Conservation (phyloP, 257 asterid species). For the Craterostigma plantagineum region DNA sequence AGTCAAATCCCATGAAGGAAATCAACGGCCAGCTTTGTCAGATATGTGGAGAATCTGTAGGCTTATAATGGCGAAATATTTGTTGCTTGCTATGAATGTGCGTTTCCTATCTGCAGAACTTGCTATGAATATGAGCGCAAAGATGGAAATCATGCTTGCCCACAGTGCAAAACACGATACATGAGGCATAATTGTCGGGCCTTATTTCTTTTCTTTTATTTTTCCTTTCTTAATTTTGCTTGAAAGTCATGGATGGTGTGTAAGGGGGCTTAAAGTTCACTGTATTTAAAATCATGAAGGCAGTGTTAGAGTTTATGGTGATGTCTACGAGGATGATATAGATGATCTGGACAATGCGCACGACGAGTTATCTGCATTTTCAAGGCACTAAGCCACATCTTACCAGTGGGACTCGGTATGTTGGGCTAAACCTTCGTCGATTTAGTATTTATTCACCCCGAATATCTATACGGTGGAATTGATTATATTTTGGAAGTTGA, state of each 20-base stretch:
- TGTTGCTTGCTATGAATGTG: conserved; percentile 76
- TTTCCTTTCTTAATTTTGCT: too few species aligned
- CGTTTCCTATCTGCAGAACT: conserved; percentile 73
- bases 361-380: conserved; percentile 46
- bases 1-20: conserved; percentile 48
- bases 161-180: conserved; percentile 72
- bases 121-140: conserved; percentile 67
- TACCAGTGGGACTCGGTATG: conserved; percentile 48
- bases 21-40: conserved; percentile 55
- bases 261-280: conserved; percentile 2
- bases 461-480: too few species aligned
- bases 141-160: conserved; percentile 64
- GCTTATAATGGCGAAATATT: conserved; percentile 39
- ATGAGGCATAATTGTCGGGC: conserved; percentile 44
- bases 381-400: conserved; percentile 62
- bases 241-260: too few species aligned
- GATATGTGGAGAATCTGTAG: conserved; percentile 63
- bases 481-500: too few species aligned
- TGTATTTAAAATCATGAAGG: conserved; percentile 19
- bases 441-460: neutral
- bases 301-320: conserved; percentile 66
- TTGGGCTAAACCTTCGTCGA: neutral
- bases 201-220: too few species aligned
- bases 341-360: conserved; percentile 71
- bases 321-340: conserved; percentile 47